Percentiles rank a stretch among this genome's conserved stretches.
phyloP scores from a whole-genome alignment of 192 early-diverging fungal genomes.

The Podila verticillata region DNA sequence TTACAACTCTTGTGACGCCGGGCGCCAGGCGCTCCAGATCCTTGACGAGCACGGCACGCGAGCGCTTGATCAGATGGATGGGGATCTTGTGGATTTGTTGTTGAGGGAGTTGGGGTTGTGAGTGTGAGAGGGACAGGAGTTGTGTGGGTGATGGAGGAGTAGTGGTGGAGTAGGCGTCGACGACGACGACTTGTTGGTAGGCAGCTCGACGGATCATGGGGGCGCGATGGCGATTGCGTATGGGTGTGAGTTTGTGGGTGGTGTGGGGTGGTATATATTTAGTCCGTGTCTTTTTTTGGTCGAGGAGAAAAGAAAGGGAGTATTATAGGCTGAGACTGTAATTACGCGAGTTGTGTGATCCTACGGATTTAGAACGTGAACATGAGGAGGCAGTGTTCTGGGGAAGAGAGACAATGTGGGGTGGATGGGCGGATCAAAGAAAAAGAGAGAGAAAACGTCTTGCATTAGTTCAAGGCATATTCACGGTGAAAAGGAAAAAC shows the following conservation, averaged over 20 bases:
- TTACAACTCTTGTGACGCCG: neutral
- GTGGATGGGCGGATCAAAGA: too few relatives aligned
- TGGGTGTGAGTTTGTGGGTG: too few relatives aligned
- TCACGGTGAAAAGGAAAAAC: too few relatives aligned
- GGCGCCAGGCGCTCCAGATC: slow-evolving; percentile 18
- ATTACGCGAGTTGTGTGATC: neutral
- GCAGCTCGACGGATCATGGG: slow-evolving; percentile 38
- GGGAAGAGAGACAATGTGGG: too few relatives aligned
- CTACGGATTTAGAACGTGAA: too few relatives aligned
- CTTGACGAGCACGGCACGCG: slow-evolving; percentile 27
- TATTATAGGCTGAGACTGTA: neutral
- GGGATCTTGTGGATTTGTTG: slow-evolving; percentile 13
- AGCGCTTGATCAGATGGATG: slow-evolving; percentile 30
- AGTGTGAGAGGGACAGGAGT: neutral
- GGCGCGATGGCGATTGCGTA: too few relatives aligned
- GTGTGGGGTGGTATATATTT: neutral
- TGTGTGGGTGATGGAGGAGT: neutral
- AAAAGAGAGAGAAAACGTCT: too few relatives aligned
- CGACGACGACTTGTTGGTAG: slow-evolving; percentile 21
- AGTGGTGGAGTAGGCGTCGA: neutral
- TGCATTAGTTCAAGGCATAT: too few relatives aligned
- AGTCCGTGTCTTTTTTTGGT: neutral
- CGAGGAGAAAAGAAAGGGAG: neutral
- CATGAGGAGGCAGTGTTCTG: too few relatives aligned
- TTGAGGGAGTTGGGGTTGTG: neutral